Evolutionary conservation across 371 early-diverging fungal genomes (phyloP), one percentile per base, ranked within the genome.

Genomic region (Rhizomucor pusillus): DNA sequence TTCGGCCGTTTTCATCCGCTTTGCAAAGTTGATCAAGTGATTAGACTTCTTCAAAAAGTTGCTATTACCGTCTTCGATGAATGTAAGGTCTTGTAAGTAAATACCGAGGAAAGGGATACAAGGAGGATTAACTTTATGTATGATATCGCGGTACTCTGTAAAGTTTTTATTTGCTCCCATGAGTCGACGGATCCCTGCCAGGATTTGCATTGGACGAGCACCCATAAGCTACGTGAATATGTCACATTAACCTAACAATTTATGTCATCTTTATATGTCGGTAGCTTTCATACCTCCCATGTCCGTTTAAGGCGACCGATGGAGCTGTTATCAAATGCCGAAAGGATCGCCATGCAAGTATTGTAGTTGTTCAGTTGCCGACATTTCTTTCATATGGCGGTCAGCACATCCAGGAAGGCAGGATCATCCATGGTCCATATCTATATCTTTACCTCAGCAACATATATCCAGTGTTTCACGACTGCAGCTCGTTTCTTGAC

Each of bases 71-170:
- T 92, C 93, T 59, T 93, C 92, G 44, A 95, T 89, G 70, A 96
- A 94, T 43, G 94, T 93, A 59, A 96, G 65, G 60, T 95, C 96
- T 52, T 90, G 92, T 35, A 94, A 75, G 59, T 90, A 92, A 33
- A 88, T 81, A 25, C 90, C 94, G 34, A 97, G 78, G 70, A 93
- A 95, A 0, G 98, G 98, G 12, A 97, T 88, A 60, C 94, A 93
- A 0, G 96, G 96, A 22, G 95, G 95, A 60, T 90, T 90, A 47
- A 88, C 85, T 5, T 86, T 82, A 57, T 91, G 92, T 43, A 96
- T 77, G 24, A 88, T 73, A 36, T 88, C 91, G 55, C 96, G 90
- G 69, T 97, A 97, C 41, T 79, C 82, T 24, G 77, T 69, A 69
- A 90, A 95, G 74, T 94, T 95, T 59, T 82, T 82, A 61, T 86